These are phyloP conservation scores for Madurella fahalii DNA, from an alignment of 2,329 filamentous ascomycete species.

Conservation along the genomic window DNA sequence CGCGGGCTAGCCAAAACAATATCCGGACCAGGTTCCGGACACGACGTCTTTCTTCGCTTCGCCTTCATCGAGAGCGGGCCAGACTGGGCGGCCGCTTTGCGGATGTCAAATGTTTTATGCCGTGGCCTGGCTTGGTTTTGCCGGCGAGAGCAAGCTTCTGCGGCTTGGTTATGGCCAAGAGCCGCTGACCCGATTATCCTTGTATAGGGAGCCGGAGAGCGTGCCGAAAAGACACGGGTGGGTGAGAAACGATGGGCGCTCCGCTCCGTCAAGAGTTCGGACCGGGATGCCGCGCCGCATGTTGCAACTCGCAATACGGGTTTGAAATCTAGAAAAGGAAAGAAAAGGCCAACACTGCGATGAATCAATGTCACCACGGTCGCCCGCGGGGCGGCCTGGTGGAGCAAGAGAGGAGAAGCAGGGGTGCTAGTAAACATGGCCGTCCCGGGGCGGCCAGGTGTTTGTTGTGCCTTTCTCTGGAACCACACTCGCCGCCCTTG, in stretches of 20 bases:
- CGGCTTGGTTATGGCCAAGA: constrained; percentile 6
- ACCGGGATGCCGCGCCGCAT: constrained; percentile 1
- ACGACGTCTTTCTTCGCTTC: constrained; percentile 11
- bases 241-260: constrained; percentile 2
- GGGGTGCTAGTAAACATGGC: constrained; percentile 21
- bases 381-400: constrained; percentile 14
- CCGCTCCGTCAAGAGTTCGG: neutral
- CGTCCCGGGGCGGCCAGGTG: constrained; percentile 12
- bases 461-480: constrained; percentile 6
- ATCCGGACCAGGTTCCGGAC: constrained; percentile 19
- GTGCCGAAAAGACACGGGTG: constrained; percentile 1
- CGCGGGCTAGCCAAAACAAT: constrained; percentile 10
- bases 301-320: neutral
- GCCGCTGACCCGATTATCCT: constrained; percentile 2
- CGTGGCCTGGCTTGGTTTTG: neutral
- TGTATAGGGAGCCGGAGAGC: constrained; percentile 3
- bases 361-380: constrained; percentile 21
- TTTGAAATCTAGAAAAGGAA: constrained; percentile 19
- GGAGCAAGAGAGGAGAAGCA: constrained; percentile 5
- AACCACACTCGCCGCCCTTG: constrained; percentile 4
- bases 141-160: constrained; percentile 1
- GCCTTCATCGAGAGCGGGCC: constrained; percentile 5
- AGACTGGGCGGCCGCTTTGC: constrained; percentile 7
- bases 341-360: neutral
- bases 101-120: neutral